Conservation (phyloP, 257 asterid genomes). For the Solanum pimpinellifolium region DNA sequence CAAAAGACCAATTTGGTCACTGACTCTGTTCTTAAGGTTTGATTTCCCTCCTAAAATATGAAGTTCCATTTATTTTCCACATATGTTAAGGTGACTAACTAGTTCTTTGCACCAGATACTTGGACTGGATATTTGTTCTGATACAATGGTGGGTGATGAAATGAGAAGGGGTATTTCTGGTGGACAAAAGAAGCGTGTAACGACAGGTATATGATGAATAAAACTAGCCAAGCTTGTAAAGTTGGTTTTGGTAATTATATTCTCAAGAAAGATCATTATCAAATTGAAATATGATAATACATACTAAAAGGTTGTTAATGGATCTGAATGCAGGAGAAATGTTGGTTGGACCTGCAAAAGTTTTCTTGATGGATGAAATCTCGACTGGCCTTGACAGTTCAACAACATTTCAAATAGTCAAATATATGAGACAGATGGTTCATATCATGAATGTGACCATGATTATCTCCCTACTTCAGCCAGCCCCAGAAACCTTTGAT, state of each 20-base stretch:
- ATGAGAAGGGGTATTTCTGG: slow-evolving; percentile 72
- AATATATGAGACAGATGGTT: slow-evolving; percentile 57
- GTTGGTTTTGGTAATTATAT: background rate
- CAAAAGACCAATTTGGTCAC: slow-evolving; percentile 49
- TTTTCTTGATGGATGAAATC: slow-evolving; percentile 60
- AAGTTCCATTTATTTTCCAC: background rate
- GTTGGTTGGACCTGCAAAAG: slow-evolving; percentile 73
- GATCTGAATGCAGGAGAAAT: slow-evolving; percentile 37
- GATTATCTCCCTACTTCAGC: slow-evolving; percentile 65
- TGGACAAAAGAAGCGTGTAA: slow-evolving; percentile 63
- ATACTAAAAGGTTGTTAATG: background rate
- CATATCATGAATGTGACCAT: slow-evolving; percentile 55
- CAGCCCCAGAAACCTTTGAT: slow-evolving; percentile 60
- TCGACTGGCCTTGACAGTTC: slow-evolving; percentile 70
- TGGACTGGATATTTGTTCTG: slow-evolving; percentile 61
- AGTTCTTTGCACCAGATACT: slow-evolving; percentile 21
- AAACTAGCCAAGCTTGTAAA: background rate
- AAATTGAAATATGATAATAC: background rate
- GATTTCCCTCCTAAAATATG: background rate
- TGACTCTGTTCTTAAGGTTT: slow-evolving; percentile 51
- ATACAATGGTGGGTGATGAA: slow-evolving; percentile 62
- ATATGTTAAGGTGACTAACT: background rate
- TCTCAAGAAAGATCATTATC: background rate
- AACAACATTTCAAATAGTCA: slow-evolving; percentile 56
- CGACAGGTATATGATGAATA: slow-evolving; percentile 30